Base-by-base conservation (phyloP, 345 rosid genomes). In the Citrus trifoliata region DNA sequence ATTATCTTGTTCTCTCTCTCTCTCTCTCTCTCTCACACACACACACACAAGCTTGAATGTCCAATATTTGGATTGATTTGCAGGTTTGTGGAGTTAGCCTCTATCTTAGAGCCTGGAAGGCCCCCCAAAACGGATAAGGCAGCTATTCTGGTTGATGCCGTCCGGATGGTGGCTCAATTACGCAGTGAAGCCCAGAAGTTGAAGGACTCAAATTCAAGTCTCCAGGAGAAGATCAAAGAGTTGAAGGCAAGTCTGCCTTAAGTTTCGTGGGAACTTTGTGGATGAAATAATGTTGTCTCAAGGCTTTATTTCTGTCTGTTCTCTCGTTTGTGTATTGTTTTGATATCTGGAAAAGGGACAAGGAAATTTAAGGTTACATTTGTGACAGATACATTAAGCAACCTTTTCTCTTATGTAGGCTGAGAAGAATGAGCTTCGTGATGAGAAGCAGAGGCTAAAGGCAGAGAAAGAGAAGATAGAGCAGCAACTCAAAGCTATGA, bases 101-200 rank as follows among this genome's bases (percentile, higher is more conserved):
- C 91, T 76, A 90, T 92, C 75, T 77, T 93, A 87, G 92, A 92
- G 83, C 96, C 98, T 79, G 98, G 95, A 79, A 91, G 89, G 84
- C 90, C 98, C 83, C 98, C 96, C 28, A 95, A 95, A 84, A 88
- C 93, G 14, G 99, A 95, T 83, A 95, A 93, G 88, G 88, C 96
- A 74, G 97, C 97, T 40, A 85, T 95, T 85, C 83, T 93, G 87
- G 78, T 91, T 16, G 92, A 91, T 80, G 99, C 96, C 46, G 89
- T 87, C 22, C 91, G 97, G 66, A 88, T 90, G 95, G 97, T 95
- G 78, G 87, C 88, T 70, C 98, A 91, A 75, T 83, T 95, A 81
- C 81, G 95, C 0, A 90, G 93, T 62, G 90, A 93, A 80, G 90
- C 96, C 64, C 87, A 88, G 89, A 93, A 89, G 82, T 78, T 94